Base-by-base conservation (phyloP, 2,329 filamentous ascomycete species). In the Bipolaris oryzae region DNA sequence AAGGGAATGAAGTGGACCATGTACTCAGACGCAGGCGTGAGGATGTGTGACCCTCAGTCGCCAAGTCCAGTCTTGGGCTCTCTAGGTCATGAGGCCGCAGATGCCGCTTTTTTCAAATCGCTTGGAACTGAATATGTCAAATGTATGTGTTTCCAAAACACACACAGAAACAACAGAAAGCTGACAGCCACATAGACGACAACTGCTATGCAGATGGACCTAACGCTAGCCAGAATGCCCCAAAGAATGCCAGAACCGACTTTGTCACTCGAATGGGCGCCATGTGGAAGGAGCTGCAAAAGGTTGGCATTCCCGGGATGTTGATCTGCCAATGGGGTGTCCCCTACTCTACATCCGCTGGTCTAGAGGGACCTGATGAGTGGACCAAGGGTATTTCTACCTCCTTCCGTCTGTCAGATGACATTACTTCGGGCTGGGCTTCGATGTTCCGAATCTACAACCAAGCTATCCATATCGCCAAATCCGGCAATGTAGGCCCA, bases 1-100 rank as follows among this genome's bases (percentile, higher is more conserved):
- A 66, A 66, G 37, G 63, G 62, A 7, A 66, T 66, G 63, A 66
- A 66, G 39, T 65, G 63, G 62, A 60, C 63, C 3, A 66, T 66
- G 63, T 66, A 66, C 38, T 65, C 62, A 9, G 63, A 66, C 48
- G 63, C 63, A 1, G 63, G 63, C 6, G 60, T 61, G 7, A 52
- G 62, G 28, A 66, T 66, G 63, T 66, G 63, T 39, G 63, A 65
- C 37, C 44, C 58, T 2, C 38, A 65, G 38, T 44, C 49, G 34
- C 62, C 63, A 6, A 65, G 60, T 34, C 63, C 63, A 6, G 60
- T 65, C 28, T 16, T 58, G 5, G 63, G 62, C 7, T 57, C 56
- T 9, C 41, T 66, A 18, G 62, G 62, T 1, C 53, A 66, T 7
- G 63, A 66, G 43, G 60, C 62, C 31, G 58, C 47, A 3, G 63